Base-by-base conservation (phyloP, 805 yeast genomes). In the Candida dajiaensis region DNA sequence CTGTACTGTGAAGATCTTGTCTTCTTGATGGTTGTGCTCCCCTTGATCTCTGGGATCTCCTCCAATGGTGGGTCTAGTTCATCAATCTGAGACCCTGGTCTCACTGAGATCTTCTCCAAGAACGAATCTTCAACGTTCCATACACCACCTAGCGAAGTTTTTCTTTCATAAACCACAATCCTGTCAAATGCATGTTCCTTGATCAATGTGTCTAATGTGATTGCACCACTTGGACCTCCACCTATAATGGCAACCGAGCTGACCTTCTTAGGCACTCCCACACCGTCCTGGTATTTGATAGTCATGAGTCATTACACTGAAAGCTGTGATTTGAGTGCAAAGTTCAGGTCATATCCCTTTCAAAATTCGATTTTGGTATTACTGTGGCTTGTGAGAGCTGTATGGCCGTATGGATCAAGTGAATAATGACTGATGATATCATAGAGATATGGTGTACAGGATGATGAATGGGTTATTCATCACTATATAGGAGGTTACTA, bases 211-310 rank as follows among this genome's bases (percentile, higher is more conserved):
- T 73, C 77, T 8, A 73, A 57, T 0, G 68, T 58, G 41, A 74
- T 65, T 19, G 74, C 69, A 6, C 78, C 79, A 6, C 73, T 66
- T 4, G 79, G 77, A 11, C 79, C 79, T 15, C 74, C 78, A 6
- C 79, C 78, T 26, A 74, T 71, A 23, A 74, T 63, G 21, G 76
- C 78, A 8, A 73, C 55, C 6, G 63, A 54, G 42, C 54, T 58
- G 25, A 31, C 36, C 12, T 29, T 22, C 13, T 20, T 41, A 11
- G 44, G 44, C 16, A 41, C 40, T 4, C 16, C 18, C 10, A 35
- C 38, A 12, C 22, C 18, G 22, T 18, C 6, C 22, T 18, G 22
- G 16, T 35, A 12, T 4, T 19, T 35, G 20, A 35, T 35, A 12
- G 38, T 35, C 38, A 35, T 35, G 20, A 11, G 4, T 29, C 15